These are phyloP conservation scores for Acanthamoeba castellanii DNA, from an alignment of 208 protist genomes.

Conservation along the genomic window DNA sequence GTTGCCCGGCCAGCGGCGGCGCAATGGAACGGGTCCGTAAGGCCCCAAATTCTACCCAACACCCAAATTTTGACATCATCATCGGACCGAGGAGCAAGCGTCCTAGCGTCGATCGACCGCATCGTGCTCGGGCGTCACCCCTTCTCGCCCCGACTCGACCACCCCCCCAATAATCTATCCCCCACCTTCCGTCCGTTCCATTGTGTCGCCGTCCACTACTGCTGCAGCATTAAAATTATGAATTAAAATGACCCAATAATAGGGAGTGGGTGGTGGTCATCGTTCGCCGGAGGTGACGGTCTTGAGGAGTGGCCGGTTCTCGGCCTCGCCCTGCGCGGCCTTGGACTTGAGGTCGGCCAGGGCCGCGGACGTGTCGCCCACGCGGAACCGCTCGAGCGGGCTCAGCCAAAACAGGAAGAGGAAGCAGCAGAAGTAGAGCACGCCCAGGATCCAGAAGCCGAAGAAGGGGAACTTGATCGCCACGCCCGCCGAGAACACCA, in stretches of 20 bases:
- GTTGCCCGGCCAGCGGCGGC: not conserved
- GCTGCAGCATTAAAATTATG: not conserved
- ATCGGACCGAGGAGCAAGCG: not conserved
- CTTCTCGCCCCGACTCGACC: not conserved
- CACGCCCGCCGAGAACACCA: not conserved
- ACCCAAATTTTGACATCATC: constrained; percentile 21
- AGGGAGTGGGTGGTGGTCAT: too few relatives aligned
- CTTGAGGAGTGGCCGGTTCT: not conserved
- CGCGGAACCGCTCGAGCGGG: not conserved
- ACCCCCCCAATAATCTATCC: not conserved
- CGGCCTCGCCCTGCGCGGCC: not conserved
- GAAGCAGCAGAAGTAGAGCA: not conserved
- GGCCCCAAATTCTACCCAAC: constrained; percentile 33
- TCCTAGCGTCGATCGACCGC: not conserved
- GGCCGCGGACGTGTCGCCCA: not conserved
- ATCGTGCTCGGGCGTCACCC: too few relatives aligned
- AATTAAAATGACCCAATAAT: not conserved
- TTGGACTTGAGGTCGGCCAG: not conserved
- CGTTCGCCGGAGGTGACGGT: too few relatives aligned
- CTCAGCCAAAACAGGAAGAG: not conserved
- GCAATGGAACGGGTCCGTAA: constrained; percentile 50
- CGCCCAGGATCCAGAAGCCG: not conserved
- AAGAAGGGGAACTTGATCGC: not conserved
- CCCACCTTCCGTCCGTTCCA: constrained; percentile 46
- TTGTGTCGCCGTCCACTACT: not conserved